Conservation (phyloP, 169 alveolate genomes). For the Cryptosporidium sp. region DNA sequence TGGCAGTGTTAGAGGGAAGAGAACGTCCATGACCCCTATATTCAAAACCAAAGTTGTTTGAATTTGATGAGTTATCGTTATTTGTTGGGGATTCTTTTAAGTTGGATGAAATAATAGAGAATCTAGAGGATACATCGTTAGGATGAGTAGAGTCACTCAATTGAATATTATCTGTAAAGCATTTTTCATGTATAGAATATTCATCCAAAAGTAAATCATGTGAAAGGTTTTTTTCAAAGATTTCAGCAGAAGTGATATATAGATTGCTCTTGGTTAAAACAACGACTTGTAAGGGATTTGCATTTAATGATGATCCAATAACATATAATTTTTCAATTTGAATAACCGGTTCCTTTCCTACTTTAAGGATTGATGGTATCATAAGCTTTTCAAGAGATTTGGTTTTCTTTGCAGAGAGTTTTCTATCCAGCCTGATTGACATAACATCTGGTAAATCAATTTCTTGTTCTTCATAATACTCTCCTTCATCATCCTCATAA, state of each 20-base stretch:
- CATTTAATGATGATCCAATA: background rate
- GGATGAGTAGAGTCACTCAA: background rate
- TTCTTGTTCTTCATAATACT: conserved; percentile 50
- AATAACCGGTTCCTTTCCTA: conserved; percentile 48
- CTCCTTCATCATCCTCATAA: conserved; percentile 58
- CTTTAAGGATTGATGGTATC: conserved; percentile 29
- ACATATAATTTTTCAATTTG: conserved; percentile 33
- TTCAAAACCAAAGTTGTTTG: conserved; percentile 17
- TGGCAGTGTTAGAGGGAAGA: background rate
- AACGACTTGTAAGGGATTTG: background rate
- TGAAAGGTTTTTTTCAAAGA: conserved; percentile 39
- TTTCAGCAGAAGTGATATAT: conserved; percentile 9
- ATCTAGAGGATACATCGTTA: background rate
- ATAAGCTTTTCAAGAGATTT: conserved; percentile 30
- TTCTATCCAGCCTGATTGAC: conserved; percentile 59
- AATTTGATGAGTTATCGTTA: background rate
- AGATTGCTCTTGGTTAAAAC: background rate
- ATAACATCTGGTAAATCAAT: conserved; percentile 57
- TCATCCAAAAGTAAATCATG: conserved; percentile 57
- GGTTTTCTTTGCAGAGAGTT: conserved; percentile 3
- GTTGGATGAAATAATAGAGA: background rate
- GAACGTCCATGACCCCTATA: background rate
- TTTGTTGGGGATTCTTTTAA: background rate
- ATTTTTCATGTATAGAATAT: conserved; percentile 22
- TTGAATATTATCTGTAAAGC: background rate